phyloP scores from a whole-genome alignment of 441 rosid species.

The Populus hybrid region DNA sequence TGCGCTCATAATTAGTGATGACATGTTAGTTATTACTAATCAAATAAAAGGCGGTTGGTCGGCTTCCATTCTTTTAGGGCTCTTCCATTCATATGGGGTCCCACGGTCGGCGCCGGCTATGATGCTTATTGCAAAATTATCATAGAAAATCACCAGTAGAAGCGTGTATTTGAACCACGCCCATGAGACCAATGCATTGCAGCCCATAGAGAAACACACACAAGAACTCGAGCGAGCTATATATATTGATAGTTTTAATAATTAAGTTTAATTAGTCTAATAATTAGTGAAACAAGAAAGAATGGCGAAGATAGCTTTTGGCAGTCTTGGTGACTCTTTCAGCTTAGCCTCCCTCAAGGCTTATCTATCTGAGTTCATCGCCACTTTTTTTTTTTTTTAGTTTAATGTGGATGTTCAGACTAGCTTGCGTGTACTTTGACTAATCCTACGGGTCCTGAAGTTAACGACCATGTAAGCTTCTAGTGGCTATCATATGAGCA shows the following conservation, averaged over 20 bases:
- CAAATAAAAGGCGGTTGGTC: constrained; percentile 54
- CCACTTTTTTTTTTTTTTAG: too few relatives aligned
- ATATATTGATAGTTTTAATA: neutral
- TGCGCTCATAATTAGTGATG: constrained; percentile 33
- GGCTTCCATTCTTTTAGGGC: constrained; percentile 35
- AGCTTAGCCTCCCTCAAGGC: constrained; percentile 62
- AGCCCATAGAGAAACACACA: neutral
- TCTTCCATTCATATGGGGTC: constrained; percentile 26
- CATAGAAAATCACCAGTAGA: neutral
- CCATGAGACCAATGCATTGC: neutral
- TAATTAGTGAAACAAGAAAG: neutral
- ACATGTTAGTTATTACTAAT: constrained; percentile 16
- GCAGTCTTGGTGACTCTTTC: constrained; percentile 71
- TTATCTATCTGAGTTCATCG: constrained; percentile 72
- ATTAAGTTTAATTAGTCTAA: neutral
- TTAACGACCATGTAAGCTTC: too few relatives aligned
- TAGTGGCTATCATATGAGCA: too few relatives aligned
- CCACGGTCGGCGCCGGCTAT: constrained; percentile 46
- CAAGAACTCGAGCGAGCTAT: neutral
- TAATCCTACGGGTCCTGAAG: too few relatives aligned
- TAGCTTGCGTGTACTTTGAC: too few relatives aligned
- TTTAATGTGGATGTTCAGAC: too few relatives aligned
- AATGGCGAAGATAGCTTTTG: constrained; percentile 72
- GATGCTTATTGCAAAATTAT: constrained; percentile 8
- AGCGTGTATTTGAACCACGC: neutral